Evolutionary conservation across 2,329 filamentous ascomycete species (phyloP).

Genomic region (Fusarium sp.): DNA sequence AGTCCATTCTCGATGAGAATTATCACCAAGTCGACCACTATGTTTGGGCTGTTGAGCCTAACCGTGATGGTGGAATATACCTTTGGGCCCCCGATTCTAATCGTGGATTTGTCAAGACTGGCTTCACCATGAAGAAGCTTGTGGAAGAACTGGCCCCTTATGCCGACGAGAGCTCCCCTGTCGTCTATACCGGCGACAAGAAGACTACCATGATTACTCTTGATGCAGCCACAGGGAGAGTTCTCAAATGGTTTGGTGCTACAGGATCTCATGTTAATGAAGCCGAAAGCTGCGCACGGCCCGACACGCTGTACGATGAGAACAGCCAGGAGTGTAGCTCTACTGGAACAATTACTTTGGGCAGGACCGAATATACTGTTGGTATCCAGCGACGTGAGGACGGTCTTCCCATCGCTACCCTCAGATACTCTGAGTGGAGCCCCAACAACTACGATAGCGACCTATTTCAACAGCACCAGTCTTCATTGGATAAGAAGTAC

Average conservation of each 20-base stretch:
- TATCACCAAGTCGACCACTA: slow-evolving; percentile 81
- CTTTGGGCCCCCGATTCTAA: slow-evolving; percentile 76
- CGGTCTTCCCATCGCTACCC: slow-evolving; percentile 81
- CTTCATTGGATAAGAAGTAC: slow-evolving; percentile 86
- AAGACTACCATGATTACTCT: slow-evolving; percentile 89
- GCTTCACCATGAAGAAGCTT: slow-evolving; percentile 83
- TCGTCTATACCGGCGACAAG: slow-evolving; percentile 92
- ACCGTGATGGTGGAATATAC: slow-evolving; percentile 85
- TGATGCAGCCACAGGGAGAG: slow-evolving; percentile 83
- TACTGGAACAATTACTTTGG: slow-evolving; percentile 82
- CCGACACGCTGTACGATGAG: slow-evolving; percentile 72
- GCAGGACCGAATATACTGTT: slow-evolving; percentile 89
- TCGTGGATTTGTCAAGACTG: slow-evolving; percentile 70
- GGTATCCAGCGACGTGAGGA: slow-evolving; percentile 81
- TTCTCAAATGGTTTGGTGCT: slow-evolving; percentile 86
- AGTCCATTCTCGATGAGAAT: slow-evolving; percentile 67
- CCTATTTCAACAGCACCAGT: slow-evolving; percentile 81
- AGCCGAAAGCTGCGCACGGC: slow-evolving; percentile 77
- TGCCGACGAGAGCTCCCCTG: slow-evolving; percentile 75
- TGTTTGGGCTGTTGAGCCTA: slow-evolving; percentile 95
- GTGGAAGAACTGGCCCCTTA: slow-evolving; percentile 86
- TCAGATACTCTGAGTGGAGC: slow-evolving; percentile 94
- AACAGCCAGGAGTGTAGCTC: slow-evolving; percentile 80
- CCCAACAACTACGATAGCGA: slow-evolving; percentile 92
- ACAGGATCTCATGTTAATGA: slow-evolving; percentile 73